A percentile compares a stretch with the other conserved stretches of the same genome.
These are phyloP conservation scores for Yamadazyma friedrichii DNA, from an alignment of 1,139 yeast genomes.

Conservation along the genomic window DNA sequence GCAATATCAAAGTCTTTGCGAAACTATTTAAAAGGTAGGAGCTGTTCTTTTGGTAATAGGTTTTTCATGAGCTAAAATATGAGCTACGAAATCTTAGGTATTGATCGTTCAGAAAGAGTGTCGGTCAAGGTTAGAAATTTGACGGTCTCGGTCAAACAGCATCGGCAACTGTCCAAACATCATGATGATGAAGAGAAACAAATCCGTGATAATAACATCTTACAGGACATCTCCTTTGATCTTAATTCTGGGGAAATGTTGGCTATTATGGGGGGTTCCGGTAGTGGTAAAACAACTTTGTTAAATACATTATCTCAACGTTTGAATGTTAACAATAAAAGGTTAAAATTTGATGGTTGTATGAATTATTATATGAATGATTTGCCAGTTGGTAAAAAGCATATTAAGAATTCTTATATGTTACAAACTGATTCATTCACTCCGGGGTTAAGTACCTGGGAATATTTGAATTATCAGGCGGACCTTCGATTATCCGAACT, in stretches of 20 bases:
- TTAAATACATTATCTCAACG: slow-evolving; percentile 70
- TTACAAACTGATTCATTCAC: slow-evolving; percentile 74
- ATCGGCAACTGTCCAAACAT: slow-evolving; percentile 12
- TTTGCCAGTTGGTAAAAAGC: slow-evolving; percentile 6
- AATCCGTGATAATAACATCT: slow-evolving; percentile 18
- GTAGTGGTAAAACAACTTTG: slow-evolving; percentile 83
- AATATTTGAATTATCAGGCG: slow-evolving; percentile 68
- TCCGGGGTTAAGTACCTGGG: slow-evolving; percentile 70
- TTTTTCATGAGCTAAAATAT: slow-evolving; percentile 3
- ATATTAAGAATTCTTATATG: slow-evolving; percentile 61
- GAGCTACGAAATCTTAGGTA: slow-evolving; percentile 19
- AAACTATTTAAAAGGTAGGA: no score
- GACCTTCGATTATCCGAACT: slow-evolving; percentile 56
- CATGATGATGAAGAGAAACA: slow-evolving; percentile 9
- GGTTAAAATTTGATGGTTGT: slow-evolving; percentile 31
- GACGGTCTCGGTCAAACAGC: slow-evolving; percentile 29
- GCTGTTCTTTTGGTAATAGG: no score
- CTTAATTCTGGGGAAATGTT: slow-evolving; percentile 52
- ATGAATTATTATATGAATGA: slow-evolving; percentile 11
- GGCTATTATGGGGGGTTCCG: slow-evolving; percentile 84
- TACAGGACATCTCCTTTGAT: slow-evolving; percentile 52
- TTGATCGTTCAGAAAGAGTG: slow-evolving; percentile 25
- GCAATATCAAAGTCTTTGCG: no score
- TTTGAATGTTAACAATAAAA: slow-evolving; percentile 36
- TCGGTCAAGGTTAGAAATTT: slow-evolving; percentile 30